These are phyloP conservation scores for Apium graveolens DNA, from an alignment of 129 eudicot species.

Conservation along the genomic window DNA sequence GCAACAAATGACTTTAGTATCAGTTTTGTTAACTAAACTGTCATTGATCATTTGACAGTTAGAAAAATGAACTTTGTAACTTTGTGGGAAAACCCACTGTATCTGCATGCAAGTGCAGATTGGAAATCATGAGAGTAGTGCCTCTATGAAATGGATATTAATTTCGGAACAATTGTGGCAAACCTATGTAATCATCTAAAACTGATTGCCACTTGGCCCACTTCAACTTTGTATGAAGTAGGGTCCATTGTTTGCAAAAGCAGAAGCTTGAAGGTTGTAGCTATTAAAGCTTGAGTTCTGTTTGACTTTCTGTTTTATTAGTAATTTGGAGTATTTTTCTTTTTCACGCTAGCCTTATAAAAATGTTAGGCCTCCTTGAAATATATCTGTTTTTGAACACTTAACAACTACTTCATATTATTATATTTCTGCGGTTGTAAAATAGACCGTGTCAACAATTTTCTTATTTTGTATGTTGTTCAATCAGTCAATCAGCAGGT, in stretches of 20 bases:
- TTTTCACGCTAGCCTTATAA: background rate
- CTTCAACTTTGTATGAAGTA: background rate
- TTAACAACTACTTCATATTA: background rate
- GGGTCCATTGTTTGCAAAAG: background rate
- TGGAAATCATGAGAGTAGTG: background rate
- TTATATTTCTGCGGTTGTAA: background rate
- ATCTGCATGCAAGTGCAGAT: background rate
- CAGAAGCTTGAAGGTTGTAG: background rate
- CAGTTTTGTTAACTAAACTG: background rate
- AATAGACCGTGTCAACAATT: background rate
- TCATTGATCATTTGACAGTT: background rate
- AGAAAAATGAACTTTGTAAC: background rate
- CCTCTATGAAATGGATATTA: background rate
- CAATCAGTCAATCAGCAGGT: background rate
- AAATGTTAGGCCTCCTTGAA: background rate
- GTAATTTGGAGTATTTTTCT: background rate
- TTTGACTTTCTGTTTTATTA: background rate
- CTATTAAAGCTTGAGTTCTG: background rate
- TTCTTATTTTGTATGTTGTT: background rate
- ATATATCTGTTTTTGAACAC: background rate
- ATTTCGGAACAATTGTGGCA: background rate
- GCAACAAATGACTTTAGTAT: background rate
- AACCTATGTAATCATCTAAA: background rate
- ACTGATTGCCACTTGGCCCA: background rate
- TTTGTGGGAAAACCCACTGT: background rate